Percentiles rank a stretch among this genome's conserved stretches.
Conservation (phyloP, 208 protist species). For the Leishmania lainsoni region DNA sequence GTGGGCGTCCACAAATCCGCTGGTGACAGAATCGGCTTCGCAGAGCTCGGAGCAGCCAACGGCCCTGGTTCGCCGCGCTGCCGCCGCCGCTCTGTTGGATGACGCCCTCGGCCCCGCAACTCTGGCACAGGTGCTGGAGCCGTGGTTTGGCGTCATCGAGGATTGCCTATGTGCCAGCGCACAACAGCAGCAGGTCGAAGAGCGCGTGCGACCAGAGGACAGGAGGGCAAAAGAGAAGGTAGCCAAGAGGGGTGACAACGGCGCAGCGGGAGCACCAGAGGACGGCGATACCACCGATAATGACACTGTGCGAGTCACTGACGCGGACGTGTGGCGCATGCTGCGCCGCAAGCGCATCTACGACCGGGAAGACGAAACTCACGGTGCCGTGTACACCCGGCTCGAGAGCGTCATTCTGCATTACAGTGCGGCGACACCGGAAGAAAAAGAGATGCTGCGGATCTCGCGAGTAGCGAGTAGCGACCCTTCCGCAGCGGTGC, state of each 20-base stretch:
- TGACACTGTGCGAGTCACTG: constrained; percentile 1
- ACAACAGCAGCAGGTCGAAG: constrained; percentile 1
- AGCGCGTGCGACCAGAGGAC: not conserved
- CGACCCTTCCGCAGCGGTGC: not conserved
- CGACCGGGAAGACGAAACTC: constrained; percentile 18
- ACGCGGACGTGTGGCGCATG: constrained; percentile 14
- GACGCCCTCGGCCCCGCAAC: constrained; percentile 24
- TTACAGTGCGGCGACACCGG: constrained; percentile 15
- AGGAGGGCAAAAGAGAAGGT: not conserved
- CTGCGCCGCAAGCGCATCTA: constrained; percentile 19
- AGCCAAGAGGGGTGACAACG: not conserved
- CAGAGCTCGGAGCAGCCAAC: not conserved
- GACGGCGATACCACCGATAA: not conserved
- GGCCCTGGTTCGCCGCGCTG: constrained; percentile 16
- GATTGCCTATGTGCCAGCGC: constrained; percentile 9
- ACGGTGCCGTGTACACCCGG: constrained; percentile 23
- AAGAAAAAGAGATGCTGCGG: constrained; percentile 28
- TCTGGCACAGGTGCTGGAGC: constrained; percentile 25
- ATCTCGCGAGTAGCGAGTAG: constrained; percentile 6
- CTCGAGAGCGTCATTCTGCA: constrained; percentile 25
- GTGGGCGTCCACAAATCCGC: constrained; percentile 4
- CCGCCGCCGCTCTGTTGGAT: constrained; percentile 18
- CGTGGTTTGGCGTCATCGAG: constrained; percentile 31
- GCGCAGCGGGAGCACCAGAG: not conserved
- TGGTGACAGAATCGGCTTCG: not conserved